These are phyloP conservation scores for Penicillium paneum DNA, from an alignment of 2,329 filamentous ascomycete species.

Conservation along the genomic window DNA sequence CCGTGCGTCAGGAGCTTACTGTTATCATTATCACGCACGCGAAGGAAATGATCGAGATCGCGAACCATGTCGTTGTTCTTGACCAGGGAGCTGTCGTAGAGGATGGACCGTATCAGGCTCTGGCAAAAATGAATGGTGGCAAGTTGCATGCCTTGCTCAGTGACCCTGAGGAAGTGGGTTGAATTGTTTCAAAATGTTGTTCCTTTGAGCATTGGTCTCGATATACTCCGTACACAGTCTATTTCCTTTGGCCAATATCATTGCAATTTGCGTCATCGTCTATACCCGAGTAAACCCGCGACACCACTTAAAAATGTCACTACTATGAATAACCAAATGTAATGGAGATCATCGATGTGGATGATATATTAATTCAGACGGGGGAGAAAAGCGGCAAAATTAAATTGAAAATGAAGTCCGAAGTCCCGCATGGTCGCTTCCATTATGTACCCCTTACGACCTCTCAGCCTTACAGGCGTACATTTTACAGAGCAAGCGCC, in stretches of 20 bases:
- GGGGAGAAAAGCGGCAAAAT: not conserved
- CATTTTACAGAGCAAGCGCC: not conserved
- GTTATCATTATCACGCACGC: constrained; percentile 81
- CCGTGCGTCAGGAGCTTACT: constrained; percentile 51
- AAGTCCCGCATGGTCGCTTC: not conserved
- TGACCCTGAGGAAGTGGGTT: constrained; percentile 8
- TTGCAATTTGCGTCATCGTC: not conserved
- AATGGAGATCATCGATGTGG: not conserved
- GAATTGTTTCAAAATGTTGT: not conserved
- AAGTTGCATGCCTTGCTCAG: constrained; percentile 46
- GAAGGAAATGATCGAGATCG: constrained; percentile 80
- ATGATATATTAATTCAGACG: not conserved
- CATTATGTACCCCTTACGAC: not conserved
- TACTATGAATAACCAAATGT: not conserved
- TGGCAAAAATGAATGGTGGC: constrained; percentile 48
- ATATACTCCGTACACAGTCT: not conserved
- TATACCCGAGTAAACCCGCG: not conserved
- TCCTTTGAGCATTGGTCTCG: not conserved
- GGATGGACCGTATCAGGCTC: constrained; percentile 64
- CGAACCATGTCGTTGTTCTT: constrained; percentile 68
- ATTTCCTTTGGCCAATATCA: not conserved
- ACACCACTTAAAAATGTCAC: not conserved
- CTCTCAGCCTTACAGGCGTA: not conserved
- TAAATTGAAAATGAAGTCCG: not conserved
- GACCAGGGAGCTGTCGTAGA: constrained; percentile 66